phyloP scores from a whole-genome alignment of 768 basidiomycete genomes.

The Candolleomyces eurysporus region DNA sequence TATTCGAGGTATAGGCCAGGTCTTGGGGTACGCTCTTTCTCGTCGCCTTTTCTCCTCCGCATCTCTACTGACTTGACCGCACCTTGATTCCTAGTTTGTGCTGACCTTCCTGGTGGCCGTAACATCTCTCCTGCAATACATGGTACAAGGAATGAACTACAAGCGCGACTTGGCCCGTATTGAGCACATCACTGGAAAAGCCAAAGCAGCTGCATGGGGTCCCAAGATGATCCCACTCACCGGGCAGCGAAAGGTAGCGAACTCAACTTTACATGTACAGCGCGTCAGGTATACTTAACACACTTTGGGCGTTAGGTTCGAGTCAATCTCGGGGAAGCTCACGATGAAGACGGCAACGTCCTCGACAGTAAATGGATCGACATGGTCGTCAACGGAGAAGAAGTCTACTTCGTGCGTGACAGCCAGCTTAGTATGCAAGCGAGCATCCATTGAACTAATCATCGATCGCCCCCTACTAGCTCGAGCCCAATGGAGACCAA shows the following conservation, averaged over 20 bases:
- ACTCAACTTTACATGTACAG: background rate
- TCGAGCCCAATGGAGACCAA: constrained; percentile 57
- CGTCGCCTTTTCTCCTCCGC: background rate
- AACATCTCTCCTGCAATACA: constrained; percentile 78
- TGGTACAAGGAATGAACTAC: constrained; percentile 78
- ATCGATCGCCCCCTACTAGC: constrained; percentile 34
- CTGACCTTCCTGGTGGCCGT: constrained; percentile 72
- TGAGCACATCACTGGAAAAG: constrained; percentile 55
- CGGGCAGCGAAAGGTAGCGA: constrained; percentile 65
- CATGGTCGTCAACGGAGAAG: constrained; percentile 74
- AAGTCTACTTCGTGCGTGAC: constrained; percentile 64
- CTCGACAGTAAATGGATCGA: constrained; percentile 59
- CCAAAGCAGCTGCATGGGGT: constrained; percentile 81
- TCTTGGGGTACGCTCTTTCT: constrained; percentile 53
- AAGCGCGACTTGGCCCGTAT: constrained; percentile 70
- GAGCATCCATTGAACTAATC: background rate
- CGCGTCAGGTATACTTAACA: background rate
- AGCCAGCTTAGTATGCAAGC: constrained; percentile 22
- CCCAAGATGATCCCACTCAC: constrained; percentile 62
- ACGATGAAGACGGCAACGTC: constrained; percentile 57
- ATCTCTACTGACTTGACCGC: constrained; percentile 4
- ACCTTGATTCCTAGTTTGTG: constrained; percentile 52
- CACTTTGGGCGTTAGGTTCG: constrained; percentile 50
- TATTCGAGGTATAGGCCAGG: constrained; percentile 97
- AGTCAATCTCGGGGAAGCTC: constrained; percentile 60